Evolutionary conservation across 306 rosid genomes (phyloP).

Genomic region (apple (Malus domestica)): DNA sequence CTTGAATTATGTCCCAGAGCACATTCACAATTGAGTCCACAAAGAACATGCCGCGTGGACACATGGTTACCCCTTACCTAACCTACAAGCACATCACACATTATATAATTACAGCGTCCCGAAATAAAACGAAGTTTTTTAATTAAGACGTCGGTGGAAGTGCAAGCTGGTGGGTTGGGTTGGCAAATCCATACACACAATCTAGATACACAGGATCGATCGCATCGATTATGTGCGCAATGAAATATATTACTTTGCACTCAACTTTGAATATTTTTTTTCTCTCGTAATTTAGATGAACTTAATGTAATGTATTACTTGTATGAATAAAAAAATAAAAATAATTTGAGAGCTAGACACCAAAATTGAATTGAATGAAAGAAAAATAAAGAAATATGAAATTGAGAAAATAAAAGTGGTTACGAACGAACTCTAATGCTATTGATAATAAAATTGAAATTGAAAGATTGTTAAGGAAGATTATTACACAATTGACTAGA

Average conservation of each 20-base stretch:
- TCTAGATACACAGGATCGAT: background rate
- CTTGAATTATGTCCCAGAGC: background rate
- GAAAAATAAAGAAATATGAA: background rate
- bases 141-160: conserved; percentile 19
- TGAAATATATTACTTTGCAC: background rate
- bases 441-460: background rate
- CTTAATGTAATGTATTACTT: too few species aligned
- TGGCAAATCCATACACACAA: background rate
- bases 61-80: background rate
- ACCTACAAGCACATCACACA: background rate
- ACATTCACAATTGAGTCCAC: background rate
- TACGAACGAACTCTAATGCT: background rate
- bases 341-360: background rate
- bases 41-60: background rate
- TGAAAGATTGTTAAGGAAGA: background rate
- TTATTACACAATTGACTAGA: background rate
- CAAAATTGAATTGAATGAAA: background rate
- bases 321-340: too few species aligned
- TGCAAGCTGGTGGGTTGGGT: background rate
- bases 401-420: background rate
- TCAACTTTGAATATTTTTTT: too few species aligned
- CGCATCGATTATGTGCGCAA: background rate
- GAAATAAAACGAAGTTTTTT: background rate
- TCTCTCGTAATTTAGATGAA: background rate
- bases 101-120: background rate